These are phyloP conservation scores for Tothia fuscella DNA, from an alignment of 2,329 filamentous ascomycete species.

Conservation along the genomic window DNA sequence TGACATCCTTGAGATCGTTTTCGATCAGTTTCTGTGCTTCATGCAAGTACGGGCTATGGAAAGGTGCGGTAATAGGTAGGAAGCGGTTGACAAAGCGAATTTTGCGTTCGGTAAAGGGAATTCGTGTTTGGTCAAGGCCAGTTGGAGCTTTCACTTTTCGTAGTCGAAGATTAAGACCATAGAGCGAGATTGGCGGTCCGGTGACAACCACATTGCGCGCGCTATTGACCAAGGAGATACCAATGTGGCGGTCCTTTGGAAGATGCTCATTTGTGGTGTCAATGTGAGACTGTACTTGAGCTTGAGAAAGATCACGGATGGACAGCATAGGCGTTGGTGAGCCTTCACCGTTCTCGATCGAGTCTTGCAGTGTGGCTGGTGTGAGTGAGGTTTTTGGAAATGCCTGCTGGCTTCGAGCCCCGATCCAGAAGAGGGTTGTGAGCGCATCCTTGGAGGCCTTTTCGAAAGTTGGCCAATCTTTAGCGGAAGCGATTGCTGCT, in stretches of 20 bases:
- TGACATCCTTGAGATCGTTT: constrained; percentile 73
- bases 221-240: constrained; percentile 92
- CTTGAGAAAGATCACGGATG: constrained; percentile 79
- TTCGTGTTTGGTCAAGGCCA: constrained; percentile 88
- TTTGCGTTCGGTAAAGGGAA: constrained; percentile 92
- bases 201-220: constrained; percentile 95
- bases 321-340: constrained; percentile 94
- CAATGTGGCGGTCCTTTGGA: constrained; percentile 82
- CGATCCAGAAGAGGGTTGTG: constrained; percentile 97
- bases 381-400: constrained; percentile 92
- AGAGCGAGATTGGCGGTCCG: constrained; percentile 87
- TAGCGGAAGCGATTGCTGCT: constrained; percentile 77
- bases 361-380: constrained; percentile 83
- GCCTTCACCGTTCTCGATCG: constrained; percentile 89
- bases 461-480: constrained; percentile 86
- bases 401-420: constrained; percentile 89
- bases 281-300: constrained; percentile 90
- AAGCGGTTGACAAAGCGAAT: constrained; percentile 95
- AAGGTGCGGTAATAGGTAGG: constrained; percentile 91
- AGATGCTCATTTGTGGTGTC: constrained; percentile 95
- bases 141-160: constrained; percentile 96
- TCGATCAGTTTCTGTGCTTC: constrained; percentile 74
- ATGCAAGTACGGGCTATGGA: constrained; percentile 89
- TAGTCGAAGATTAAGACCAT: constrained; percentile 87
- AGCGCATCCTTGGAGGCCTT: constrained; percentile 68